phyloP scores from a whole-genome alignment of 108 stramenopile species.

The Epithemia pelagica region DNA sequence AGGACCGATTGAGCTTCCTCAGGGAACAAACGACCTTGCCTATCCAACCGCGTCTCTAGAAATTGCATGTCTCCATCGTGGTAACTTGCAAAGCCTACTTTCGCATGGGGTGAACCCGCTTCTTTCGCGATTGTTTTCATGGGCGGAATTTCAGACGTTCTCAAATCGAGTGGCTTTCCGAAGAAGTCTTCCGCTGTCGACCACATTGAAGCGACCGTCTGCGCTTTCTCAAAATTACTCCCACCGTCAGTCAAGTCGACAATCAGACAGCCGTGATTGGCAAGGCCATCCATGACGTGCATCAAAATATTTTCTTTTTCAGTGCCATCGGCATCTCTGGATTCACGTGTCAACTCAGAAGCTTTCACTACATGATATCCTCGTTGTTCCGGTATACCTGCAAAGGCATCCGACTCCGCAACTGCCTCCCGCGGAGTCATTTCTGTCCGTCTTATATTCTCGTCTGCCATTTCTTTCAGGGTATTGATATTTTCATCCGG shows the following conservation, averaged over 20 bases:
- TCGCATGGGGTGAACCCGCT: conserved; percentile 56
- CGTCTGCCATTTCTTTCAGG: conserved; percentile 44
- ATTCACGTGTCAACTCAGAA: conserved; percentile 31
- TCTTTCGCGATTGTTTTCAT: conserved; percentile 44
- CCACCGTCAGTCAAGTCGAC: conserved; percentile 78
- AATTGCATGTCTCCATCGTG: conserved; percentile 65
- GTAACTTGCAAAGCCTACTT: conserved; percentile 55
- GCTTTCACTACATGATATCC: conserved; percentile 68
- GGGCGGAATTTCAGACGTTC: conserved; percentile 24
- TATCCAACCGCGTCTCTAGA: conserved; percentile 57
- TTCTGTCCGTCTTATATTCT: conserved; percentile 45
- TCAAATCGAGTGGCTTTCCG: conserved; percentile 12
- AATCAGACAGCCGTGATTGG: conserved; percentile 68
- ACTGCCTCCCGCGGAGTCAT: conserved; percentile 41
- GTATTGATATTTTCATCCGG: conserved; percentile 48
- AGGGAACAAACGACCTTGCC: conserved; percentile 47
- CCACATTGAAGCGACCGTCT: conserved; percentile 62
- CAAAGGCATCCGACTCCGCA: conserved; percentile 40
- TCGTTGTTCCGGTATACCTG: conserved; percentile 33
- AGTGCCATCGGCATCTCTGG: conserved; percentile 47
- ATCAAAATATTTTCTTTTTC: conserved; percentile 51
- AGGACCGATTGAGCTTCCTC: conserved; percentile 31
- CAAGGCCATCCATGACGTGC: conserved; percentile 85
- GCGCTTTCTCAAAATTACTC: conserved; percentile 32
- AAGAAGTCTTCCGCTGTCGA: conserved; percentile 44